Base-by-base conservation (phyloP, 768 basidiomycete genomes). In the Clathrus columnatus region DNA sequence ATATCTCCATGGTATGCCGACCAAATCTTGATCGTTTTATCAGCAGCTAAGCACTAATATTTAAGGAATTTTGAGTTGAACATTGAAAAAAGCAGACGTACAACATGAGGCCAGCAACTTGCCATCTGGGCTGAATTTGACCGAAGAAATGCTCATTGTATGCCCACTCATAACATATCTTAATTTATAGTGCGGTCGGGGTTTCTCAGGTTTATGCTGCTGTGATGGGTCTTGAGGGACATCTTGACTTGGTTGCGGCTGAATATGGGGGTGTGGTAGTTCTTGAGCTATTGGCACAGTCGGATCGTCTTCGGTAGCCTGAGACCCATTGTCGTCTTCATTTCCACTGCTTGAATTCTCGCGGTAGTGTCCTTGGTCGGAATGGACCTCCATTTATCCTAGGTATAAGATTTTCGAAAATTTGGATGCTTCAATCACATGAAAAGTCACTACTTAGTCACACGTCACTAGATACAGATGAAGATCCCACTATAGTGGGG, bases 101-200 rank as follows among this genome's bases (percentile, higher is more conserved):
- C 94, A 86, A 70, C 82, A 82, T 29, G 92, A 93, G 1, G 90
- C 91, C 42, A 97, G 77, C 59, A 80, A 72, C 53, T 74, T 73
- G 27, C 94, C 94, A 68, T 94, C 81, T 28, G 88, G 85, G 63
- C 87, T 91, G 69, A 95, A 97, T 67, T 88, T 90, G 54, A 97
- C 70, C 14, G 89, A 82, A 1, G 93, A 88, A 49, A 98, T 80
- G 7, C 87, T 79, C 66, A 81, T 77, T 17, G 79, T 81, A 66
- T 97, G 95, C n/a, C 91, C 94, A 54, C 80, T 83, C 27, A 94
- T 71, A 47, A 80, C 81, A 62, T 76, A 81, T 24, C 74, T 78
- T 30, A 78, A 69, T 52, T 69, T 73, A 70, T 87, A 91, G 43
- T 75, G 69, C n/a, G 81, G 78, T 53, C 73, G 54, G 11, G 44